These are phyloP conservation scores for Kazachstania taianensis DNA, from an alignment of 805 yeast genomes.

Conservation along the genomic window DNA sequence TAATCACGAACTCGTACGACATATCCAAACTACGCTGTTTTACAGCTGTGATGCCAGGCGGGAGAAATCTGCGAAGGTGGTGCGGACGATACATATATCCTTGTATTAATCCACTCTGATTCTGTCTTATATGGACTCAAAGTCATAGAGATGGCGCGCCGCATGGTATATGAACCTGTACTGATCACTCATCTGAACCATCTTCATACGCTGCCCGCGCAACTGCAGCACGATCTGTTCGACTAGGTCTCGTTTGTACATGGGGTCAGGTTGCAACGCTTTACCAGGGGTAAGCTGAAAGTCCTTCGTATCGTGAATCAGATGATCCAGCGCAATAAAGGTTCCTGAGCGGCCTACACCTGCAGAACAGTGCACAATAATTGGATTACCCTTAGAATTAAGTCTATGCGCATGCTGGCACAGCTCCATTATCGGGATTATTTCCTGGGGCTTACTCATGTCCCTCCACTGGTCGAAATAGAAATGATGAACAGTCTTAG, in stretches of 20 bases:
- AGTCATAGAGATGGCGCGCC: constrained; percentile 14
- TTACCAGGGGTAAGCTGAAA: constrained; percentile 5
- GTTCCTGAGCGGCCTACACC: constrained; percentile 98
- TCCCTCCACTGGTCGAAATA: constrained; percentile 80
- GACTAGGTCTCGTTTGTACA: constrained; percentile 24
- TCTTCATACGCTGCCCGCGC: constrained; percentile 27
- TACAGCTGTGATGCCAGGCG: too few relatives aligned
- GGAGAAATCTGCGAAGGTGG: too few relatives aligned
- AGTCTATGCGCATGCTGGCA: constrained; percentile 24
- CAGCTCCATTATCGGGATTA: constrained; percentile 27
- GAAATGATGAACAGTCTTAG: constrained; percentile 44
- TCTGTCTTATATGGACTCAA: too few relatives aligned
- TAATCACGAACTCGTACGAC: background rate
- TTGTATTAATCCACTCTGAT: too few relatives aligned
- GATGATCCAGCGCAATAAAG: constrained; percentile 44
- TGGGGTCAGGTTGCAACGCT: background rate
- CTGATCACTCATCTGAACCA: constrained; percentile 30
- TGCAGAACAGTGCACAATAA: constrained; percentile 87
- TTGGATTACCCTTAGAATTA: constrained; percentile 34
- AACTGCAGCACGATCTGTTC: constrained; percentile 28
- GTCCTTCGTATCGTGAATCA: constrained; percentile 24
- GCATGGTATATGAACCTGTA: constrained; percentile 28
- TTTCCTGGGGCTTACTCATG: constrained; percentile 48
- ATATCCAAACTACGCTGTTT: too few relatives aligned
- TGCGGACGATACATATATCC: too few relatives aligned